Percentiles rank a stretch among this genome's conserved stretches.
Conservation (phyloP, 192 early-diverging fungal genomes). For the Coemansia sp. region DNA sequence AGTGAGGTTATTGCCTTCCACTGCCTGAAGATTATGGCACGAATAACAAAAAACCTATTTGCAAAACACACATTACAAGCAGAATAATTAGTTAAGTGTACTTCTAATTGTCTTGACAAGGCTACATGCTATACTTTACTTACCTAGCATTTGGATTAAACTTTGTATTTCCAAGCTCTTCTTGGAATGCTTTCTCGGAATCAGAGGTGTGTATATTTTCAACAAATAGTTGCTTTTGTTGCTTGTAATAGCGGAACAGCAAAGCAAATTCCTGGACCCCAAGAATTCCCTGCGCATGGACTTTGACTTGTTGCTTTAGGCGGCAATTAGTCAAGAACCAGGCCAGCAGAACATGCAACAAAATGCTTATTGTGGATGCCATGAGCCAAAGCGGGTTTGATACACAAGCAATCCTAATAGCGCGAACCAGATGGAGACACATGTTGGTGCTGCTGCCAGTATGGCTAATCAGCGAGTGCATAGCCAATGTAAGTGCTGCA, state of each 20-base stretch:
- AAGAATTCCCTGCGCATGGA: neutral
- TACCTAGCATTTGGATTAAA: neutral
- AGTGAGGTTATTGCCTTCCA: neutral
- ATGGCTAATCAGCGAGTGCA: neutral
- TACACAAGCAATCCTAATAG: neutral
- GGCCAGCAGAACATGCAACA: neutral
- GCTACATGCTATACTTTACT: neutral
- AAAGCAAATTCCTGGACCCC: neutral
- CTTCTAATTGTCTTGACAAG: neutral
- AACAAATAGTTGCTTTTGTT: neutral
- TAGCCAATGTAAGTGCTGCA: neutral
- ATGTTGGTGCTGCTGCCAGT: neutral
- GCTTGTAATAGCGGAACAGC: neutral
- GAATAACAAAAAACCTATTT: neutral
- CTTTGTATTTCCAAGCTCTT: neutral
- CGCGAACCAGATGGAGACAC: neutral
- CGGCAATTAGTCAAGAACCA: neutral
- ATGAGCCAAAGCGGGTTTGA: neutral
- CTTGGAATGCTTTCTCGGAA: neutral
- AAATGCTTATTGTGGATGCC: neutral
- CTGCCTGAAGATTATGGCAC: neutral
- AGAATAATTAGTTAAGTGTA: neutral
- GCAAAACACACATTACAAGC: neutral
- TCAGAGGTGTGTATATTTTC: neutral
- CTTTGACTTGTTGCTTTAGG: neutral